phyloP scores from a whole-genome alignment of 1,139 yeast species.

The Sugiyamaella sp. region DNA sequence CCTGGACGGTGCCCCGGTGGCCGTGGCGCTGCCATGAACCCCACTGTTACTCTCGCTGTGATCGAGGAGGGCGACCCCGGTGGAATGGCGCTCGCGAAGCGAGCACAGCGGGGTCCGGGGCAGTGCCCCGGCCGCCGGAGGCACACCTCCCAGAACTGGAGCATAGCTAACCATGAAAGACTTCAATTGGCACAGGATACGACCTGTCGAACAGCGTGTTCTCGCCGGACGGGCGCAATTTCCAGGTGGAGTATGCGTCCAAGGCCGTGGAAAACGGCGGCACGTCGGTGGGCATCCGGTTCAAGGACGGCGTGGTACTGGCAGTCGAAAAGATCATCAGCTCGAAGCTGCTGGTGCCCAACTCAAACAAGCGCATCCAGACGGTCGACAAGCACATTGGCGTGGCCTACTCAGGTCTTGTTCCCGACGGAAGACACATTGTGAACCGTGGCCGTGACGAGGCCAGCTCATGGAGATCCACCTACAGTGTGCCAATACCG shows the following conservation, averaged over 20 bases:
- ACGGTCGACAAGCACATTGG: constrained; percentile 94
- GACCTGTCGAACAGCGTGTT: constrained; percentile 93
- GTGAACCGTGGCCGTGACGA: constrained; percentile 93
- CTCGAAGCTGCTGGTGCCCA: constrained; percentile 87
- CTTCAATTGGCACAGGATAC: constrained; percentile 97
- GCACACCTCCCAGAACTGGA: neutral
- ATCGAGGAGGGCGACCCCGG: neutral
- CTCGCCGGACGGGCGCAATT: constrained; percentile 86
- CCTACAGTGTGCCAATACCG: constrained; percentile 76
- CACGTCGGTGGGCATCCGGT: constrained; percentile 90
- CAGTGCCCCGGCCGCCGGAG: constrained; percentile 8
- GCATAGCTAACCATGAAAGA: constrained; percentile 44
- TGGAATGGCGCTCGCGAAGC: neutral
- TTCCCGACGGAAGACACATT: constrained; percentile 95
- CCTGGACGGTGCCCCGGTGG: too few relatives aligned
- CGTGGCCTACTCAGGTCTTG: constrained; percentile 83
- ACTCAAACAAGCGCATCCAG: constrained; percentile 86
- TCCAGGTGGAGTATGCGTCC: constrained; percentile 97
- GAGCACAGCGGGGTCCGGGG: neutral
- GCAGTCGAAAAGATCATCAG: constrained; percentile 94
- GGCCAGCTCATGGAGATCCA: constrained; percentile 74
- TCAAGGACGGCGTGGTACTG: constrained; percentile 88
- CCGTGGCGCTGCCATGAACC: neutral
- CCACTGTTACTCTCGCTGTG: neutral
- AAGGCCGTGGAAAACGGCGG: constrained; percentile 98